phyloP scores from a whole-genome alignment of 1,284 basidiomycete genomes.

The Meira nashicola region DNA sequence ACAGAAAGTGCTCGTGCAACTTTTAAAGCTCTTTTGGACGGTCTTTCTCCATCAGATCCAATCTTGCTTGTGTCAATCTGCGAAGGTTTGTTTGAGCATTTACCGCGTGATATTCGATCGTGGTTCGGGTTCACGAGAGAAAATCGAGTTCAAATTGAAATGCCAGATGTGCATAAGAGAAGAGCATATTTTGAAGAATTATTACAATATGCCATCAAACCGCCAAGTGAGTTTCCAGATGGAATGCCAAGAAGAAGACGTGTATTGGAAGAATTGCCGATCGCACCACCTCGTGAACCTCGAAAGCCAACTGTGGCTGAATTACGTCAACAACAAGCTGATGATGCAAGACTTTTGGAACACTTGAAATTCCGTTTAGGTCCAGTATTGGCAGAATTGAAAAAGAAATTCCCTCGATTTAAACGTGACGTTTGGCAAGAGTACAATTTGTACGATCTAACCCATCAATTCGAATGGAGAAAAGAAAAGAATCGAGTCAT shows the following conservation, averaged over 20 bases:
- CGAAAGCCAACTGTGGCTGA: conserved; percentile 76
- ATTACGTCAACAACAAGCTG: conserved; percentile 74
- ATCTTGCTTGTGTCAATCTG: conserved; percentile 83
- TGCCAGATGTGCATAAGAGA: conserved; percentile 56
- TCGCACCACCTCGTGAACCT: conserved; percentile 84
- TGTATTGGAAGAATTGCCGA: conserved; percentile 75
- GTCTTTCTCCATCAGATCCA: conserved; percentile 82
- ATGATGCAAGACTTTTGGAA: conserved; percentile 72
- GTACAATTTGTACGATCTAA: conserved; percentile 52
- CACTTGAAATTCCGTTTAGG: conserved; percentile 81
- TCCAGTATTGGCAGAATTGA: conserved; percentile 79
- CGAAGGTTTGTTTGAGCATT: conserved; percentile 67
- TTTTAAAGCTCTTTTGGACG: conserved; percentile 82
- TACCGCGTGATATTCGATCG: conserved; percentile 75
- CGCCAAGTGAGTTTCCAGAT: conserved; percentile 86
- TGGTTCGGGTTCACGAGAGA: conserved; percentile 84
- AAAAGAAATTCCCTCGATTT: conserved; percentile 88
- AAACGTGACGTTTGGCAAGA: conserved; percentile 67
- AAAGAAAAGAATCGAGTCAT: conserved; percentile 41
- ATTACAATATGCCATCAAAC: conserved; percentile 51
- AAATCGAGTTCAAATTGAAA: conserved; percentile 65
- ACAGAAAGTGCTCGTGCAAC: conserved; percentile 79
- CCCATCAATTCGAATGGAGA: conserved; percentile 44
- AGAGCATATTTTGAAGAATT: conserved; percentile 68
- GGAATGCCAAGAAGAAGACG: conserved; percentile 78